phyloP scores from a whole-genome alignment of 805 yeast genomes.

The Saccharomyces eubayanus region DNA sequence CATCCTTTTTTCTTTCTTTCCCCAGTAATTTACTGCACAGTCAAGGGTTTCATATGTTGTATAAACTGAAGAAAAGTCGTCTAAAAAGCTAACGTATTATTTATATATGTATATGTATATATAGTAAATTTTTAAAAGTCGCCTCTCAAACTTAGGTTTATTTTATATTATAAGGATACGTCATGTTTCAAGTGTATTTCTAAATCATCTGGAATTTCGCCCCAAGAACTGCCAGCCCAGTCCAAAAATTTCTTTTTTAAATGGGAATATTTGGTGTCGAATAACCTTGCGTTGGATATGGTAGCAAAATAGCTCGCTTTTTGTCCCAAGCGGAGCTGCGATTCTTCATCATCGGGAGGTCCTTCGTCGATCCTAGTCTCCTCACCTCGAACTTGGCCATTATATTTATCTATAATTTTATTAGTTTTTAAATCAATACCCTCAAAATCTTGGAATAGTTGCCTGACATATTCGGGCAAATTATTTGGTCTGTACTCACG shows the following conservation, averaged over 20 bases:
- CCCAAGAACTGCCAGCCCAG: conserved; percentile 30
- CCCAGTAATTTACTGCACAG: background rate
- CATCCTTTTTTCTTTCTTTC: background rate
- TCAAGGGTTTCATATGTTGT: background rate
- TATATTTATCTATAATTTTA: background rate
- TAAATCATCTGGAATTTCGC: conserved; percentile 33
- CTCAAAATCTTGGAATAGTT: conserved; percentile 17
- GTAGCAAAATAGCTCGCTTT: background rate
- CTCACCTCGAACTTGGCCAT: background rate
- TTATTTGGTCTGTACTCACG: conserved; percentile 40
- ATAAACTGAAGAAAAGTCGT: background rate
- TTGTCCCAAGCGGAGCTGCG: background rate
- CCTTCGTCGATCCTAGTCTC: background rate
- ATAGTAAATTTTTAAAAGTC: background rate
- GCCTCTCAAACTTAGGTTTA: background rate
- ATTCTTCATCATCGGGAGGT: background rate
- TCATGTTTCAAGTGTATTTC: conserved; percentile 5
- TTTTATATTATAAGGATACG: conserved; percentile 10
- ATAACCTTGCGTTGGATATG: conserved; percentile 1
- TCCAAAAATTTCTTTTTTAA: conserved; percentile 11
- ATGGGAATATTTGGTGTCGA: conserved; percentile 7
- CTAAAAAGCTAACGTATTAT: background rate
- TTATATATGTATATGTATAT: conserved; percentile 3
- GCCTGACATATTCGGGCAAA: conserved; percentile 33
- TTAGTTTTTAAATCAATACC: conserved; percentile 5